A percentile compares a stretch with the other conserved stretches of the same genome.
Evolutionary conservation across 2,329 filamentous ascomycete genomes (phyloP).

Genomic region (Coniochaeta sp.): DNA sequence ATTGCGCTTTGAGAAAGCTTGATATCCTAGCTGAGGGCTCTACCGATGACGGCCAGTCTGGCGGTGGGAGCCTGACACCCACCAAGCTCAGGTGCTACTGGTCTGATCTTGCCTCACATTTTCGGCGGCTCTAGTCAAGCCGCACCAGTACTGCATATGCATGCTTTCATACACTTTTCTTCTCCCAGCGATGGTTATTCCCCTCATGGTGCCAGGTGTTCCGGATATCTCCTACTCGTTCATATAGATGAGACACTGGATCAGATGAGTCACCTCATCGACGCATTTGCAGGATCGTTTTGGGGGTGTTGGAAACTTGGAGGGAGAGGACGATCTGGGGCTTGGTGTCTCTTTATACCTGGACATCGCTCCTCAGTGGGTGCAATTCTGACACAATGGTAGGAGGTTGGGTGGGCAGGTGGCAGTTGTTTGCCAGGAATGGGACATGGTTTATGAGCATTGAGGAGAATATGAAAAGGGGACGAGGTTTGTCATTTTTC

Average conservation of each 20-base stretch:
- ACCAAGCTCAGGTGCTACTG: too few relatives aligned
- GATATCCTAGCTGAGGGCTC: neutral
- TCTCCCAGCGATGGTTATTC: neutral
- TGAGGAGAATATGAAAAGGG: neutral
- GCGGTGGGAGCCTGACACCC: too few relatives aligned
- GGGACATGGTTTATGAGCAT: neutral
- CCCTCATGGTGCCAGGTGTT: neutral
- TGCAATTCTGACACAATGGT: neutral
- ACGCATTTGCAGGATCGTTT: neutral
- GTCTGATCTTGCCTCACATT: neutral
- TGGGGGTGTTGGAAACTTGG: neutral
- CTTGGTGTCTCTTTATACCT: neutral
- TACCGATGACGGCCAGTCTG: neutral
- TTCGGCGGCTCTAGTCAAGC: neutral
- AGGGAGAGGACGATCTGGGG: neutral
- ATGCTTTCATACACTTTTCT: neutral
- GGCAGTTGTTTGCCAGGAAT: neutral
- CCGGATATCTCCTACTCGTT: neutral
- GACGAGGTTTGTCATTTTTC: neutral
- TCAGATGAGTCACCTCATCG: slow-evolving; percentile 1
- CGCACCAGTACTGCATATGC: neutral
- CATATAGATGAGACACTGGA: neutral
- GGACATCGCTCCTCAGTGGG: neutral
- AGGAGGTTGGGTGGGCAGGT: neutral
- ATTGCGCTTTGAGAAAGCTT: neutral